A percentile compares a stretch with the other conserved stretches of the same genome.
Evolutionary conservation across 352 stramenopile species (phyloP).

Genomic region (Phytophthora citrophthora): DNA sequence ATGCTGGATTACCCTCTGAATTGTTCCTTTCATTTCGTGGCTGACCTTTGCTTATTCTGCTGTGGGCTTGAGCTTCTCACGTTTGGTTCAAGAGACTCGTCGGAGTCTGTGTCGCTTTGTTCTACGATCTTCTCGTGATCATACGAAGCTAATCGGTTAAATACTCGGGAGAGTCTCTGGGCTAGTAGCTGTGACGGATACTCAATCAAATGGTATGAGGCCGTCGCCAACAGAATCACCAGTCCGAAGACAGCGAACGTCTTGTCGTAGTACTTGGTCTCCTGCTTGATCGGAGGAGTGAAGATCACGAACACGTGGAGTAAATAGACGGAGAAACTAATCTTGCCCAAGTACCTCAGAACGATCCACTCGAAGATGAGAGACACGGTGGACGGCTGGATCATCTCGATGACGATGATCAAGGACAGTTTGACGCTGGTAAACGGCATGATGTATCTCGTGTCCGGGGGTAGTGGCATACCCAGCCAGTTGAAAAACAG

Average conservation of each 20-base stretch:
- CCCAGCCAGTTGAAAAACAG: conserved; percentile 5
- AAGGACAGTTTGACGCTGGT: background rate
- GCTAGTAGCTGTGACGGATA: conserved; percentile 33
- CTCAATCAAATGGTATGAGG: conserved; percentile 35
- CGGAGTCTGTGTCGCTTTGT: conserved; percentile 18
- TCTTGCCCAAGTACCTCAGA: background rate
- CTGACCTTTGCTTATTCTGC: conserved; percentile 1
- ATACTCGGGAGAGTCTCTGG: conserved; percentile 9
- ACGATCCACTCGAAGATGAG: conserved; percentile 1
- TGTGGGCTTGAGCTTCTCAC: background rate
- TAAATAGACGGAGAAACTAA: conserved; percentile 1
- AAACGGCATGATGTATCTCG: background rate
- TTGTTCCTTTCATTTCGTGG: conserved; percentile 4
- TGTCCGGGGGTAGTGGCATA: background rate
- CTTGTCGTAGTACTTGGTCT: background rate
- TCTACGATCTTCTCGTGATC: conserved; percentile 18
- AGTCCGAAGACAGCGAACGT: background rate
- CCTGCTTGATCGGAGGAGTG: background rate
- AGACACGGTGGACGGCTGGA: background rate
- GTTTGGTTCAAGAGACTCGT: conserved; percentile 1
- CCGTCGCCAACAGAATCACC: background rate
- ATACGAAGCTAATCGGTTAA: conserved; percentile 12
- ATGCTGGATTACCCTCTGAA: too few relatives aligned
- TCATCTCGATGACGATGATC: background rate
- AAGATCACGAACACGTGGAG: conserved; percentile 6